A percentile compares a stretch with the other conserved stretches of the same genome.
Conservation (phyloP, 2,329 filamentous ascomycete genomes). For the Cladosporium phlei region DNA sequence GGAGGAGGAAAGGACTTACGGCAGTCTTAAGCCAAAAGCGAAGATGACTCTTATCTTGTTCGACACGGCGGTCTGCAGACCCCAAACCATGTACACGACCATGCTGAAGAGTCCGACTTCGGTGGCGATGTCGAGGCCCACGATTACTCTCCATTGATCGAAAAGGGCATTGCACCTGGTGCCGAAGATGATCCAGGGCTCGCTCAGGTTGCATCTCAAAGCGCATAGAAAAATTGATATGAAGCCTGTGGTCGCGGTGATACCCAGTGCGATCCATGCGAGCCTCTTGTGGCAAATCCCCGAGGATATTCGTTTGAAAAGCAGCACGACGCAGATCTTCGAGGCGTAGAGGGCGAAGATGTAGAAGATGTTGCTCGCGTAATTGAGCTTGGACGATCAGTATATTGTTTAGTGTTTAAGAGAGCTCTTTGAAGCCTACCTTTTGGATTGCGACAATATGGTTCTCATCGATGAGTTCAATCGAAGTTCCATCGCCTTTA, state of each 20-base stretch:
- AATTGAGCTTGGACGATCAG: conserved; percentile 17
- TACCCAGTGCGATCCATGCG: conserved; percentile 8
- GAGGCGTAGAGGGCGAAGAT: conserved; percentile 16
- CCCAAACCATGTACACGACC: conserved; percentile 10
- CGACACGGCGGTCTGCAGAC: conserved; percentile 4
- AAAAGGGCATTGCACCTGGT: conserved; percentile 2
- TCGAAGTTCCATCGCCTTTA: conserved; percentile 38
- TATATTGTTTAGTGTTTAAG: background rate
- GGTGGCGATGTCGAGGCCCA: conserved; percentile 37
- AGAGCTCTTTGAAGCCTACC: conserved; percentile 15
- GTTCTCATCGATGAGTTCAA: conserved; percentile 20
- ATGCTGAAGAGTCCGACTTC: background rate
- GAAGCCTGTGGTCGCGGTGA: conserved; percentile 10
- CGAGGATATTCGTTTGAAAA: conserved; percentile 18
- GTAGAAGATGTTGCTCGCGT: conserved; percentile 17
- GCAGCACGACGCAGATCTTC: conserved; percentile 17
- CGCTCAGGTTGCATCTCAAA: conserved; percentile 16
- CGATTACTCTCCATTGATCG: conserved; percentile 37
- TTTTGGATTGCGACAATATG: conserved; percentile 32
- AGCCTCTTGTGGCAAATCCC: conserved; percentile 14
- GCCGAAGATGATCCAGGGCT: conserved; percentile 15
- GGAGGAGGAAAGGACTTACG: conserved; percentile 25
- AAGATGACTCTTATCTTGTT: conserved; percentile 9
- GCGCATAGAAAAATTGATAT: conserved; percentile 16
- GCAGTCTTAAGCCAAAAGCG: conserved; percentile 6